These are phyloP conservation scores for Jacaranda copaia DNA, from an alignment of 257 asterid species.

Conservation along the genomic window DNA sequence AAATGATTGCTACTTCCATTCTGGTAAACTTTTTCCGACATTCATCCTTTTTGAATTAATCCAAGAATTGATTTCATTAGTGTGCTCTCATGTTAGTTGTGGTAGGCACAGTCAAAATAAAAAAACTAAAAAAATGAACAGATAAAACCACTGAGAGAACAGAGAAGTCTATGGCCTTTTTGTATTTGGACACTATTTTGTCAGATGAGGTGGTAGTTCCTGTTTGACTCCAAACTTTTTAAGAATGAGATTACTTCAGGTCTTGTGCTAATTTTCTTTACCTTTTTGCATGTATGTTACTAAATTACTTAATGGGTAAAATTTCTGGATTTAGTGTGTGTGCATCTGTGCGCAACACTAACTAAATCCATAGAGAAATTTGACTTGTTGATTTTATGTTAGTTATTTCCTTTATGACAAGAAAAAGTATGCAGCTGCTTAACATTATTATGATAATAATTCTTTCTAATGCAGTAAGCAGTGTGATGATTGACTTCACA, in stretches of 20 bases:
- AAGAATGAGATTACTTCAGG: conserved; percentile 11
- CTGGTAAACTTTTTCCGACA: conserved; percentile 59
- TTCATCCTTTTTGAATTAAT: conserved; percentile 10
- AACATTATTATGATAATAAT: conserved; percentile 18
- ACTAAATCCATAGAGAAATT: background rate
- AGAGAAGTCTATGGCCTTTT: background rate
- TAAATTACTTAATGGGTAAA: conserved; percentile 9
- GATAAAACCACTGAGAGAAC: background rate
- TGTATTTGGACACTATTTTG: background rate
- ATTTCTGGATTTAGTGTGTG: conserved; percentile 10
- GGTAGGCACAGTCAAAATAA: background rate
- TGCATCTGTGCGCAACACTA: background rate
- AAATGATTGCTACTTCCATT: conserved; percentile 95
- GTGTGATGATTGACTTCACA: conserved; percentile 16
- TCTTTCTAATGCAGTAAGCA: conserved; percentile 15
- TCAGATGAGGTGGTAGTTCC: background rate
- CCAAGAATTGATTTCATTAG: conserved; percentile 25
- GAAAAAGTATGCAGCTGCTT: conserved; percentile 11
- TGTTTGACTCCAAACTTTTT: conserved; percentile 4
- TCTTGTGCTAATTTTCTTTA: background rate
- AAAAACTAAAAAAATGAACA: background rate
- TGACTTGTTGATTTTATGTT: background rate
- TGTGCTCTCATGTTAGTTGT: conserved; percentile 16
- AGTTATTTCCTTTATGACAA: conserved; percentile 12
- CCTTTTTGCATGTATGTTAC: conserved; percentile 26